Evolutionary conservation across 257 asterid genomes (phyloP).

Genomic region (Coffea canephora): DNA sequence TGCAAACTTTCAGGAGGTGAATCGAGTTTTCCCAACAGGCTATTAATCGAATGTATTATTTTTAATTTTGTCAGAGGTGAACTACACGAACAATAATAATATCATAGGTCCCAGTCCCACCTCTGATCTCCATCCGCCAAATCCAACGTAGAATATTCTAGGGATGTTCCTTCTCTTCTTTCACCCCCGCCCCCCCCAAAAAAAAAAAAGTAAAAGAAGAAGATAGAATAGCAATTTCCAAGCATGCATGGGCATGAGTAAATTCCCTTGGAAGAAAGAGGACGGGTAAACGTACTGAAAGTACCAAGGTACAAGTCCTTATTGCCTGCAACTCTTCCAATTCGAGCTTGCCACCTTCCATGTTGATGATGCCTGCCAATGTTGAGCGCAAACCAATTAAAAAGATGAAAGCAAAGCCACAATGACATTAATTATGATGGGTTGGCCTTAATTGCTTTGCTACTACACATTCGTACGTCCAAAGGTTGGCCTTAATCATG

Average conservation of each 20-base stretch:
- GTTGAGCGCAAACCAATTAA: slow-evolving; percentile 27
- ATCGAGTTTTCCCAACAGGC: too few relatives aligned
- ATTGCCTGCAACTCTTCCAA: slow-evolving; percentile 97
- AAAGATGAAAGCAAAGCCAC: slow-evolving; percentile 21
- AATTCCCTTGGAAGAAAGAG: slow-evolving; percentile 9
- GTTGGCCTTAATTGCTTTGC: slow-evolving; percentile 27
- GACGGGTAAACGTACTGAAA: slow-evolving; percentile 64
- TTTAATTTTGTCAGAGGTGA: too few relatives aligned
- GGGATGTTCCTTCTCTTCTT: background rate
- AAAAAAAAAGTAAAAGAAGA: background rate
- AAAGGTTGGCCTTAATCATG: slow-evolving; percentile 10
- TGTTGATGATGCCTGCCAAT: slow-evolving; percentile 85
- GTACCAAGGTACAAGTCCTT: slow-evolving; percentile 98
- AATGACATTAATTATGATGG: slow-evolving; percentile 22
- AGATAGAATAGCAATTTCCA: background rate
- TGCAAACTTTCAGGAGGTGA: too few relatives aligned
- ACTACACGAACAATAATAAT: too few relatives aligned
- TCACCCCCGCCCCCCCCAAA: too few relatives aligned
- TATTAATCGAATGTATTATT: too few relatives aligned
- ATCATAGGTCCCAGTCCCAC: too few relatives aligned
- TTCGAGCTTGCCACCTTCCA: slow-evolving; percentile 95
- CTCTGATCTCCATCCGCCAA: background rate
- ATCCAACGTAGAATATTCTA: too few relatives aligned
- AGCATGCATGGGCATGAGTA: slow-evolving; percentile 9
- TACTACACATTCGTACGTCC: background rate